Evolutionary conservation across 768 basidiomycete genomes (phyloP), one percentile per base, ranked within the genome.

Genomic region (Hortiboletus flavorubellus): DNA sequence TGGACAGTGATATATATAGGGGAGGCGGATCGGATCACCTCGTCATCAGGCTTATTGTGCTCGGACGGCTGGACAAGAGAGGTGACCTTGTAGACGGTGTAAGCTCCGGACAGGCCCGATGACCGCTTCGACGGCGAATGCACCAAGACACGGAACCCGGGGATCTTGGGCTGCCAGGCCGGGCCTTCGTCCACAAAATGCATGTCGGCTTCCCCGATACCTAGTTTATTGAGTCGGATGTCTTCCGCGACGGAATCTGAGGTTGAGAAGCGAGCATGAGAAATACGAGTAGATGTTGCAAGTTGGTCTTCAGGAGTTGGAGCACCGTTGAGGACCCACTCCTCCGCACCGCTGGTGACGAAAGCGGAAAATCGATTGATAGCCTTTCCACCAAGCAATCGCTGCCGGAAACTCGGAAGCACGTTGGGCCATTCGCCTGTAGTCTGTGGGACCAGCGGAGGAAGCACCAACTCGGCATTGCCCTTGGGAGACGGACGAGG

Each of bases 351-450:
- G 54, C 86, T 90, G 8, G 87, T 90, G 14, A 93, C 90, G 67
- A 92, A 93, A 53, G 79, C 86, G 1, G 89, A 91, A 72, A 93
- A 93, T n/a, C 90, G 80, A 68, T 92, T 91, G 51, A 92, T 70
- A 43, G 82, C 83, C 70, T 86, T 91, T 10, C 90, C 89, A 31
- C 88, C 84, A 1, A 93, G 80, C 0, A 92, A 76, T 59, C 83
- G 86, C 51, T 82, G 81, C 9, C 84, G 75, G 62, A 90, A 87
- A 67, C 81, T 88, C 2, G 88, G 87, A 59, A 87, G 81, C 15
- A 73, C 64, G 37, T 60, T 64, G 76, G 59, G 64, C 70, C 87
- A 87, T 68, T 90, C 89, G 12, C 87, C 88, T 1, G 89, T 90
- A 47, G 77, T 77, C 62, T 90, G 87, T 3, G 81, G 83, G 11